Base-by-base conservation (phyloP, 148 eudicot species). In the Rhododendron ferrugineum region DNA sequence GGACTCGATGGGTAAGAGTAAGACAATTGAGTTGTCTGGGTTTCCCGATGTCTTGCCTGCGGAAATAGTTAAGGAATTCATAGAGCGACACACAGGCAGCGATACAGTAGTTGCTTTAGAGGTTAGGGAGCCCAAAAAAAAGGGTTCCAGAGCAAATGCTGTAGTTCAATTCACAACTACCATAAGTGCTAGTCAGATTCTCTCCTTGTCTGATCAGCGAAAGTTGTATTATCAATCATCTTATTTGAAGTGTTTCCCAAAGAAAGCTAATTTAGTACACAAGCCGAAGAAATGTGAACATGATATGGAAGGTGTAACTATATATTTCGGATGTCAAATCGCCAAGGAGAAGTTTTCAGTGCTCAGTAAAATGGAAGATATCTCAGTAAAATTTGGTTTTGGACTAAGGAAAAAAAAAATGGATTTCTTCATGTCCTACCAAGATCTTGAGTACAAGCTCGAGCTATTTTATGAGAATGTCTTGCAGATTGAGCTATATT, bases 401-500 rank as follows among this genome's bases (percentile, higher is more conserved):
- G 58, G 72, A 62, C 49, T 44, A 8, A 83, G 83, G 49, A 46
- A 46, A 46, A 46, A 46, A 83, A 86, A 50, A 58, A 5, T 86
- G 68, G 78, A 86, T 56, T 86, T 86, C 82, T 54, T 83, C 78
- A 3, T 83, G 4, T 70, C 76, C 36, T 3, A 78, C 37, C 56
- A 0, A 10, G 36, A 3, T 83, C 79, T 83, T 78, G 42, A 47
- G 2, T 86, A 83, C 78, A 86, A 86, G 46, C 83, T 86, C 22
- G 85, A 86, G 78, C 79, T 93, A n/a, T 80, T 86, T 34, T 93
- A 90, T 85, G 94, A 90, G 78, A 89, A 89, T 80, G 85, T 93
- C 54, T 93, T 89, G 94, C 92, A 90, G 85, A 90, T 88, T 85
- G 91, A 91, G 83, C 90, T 88, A 30, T 84, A 89, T 84, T 79